Evolutionary conservation across 2,329 filamentous ascomycete species (phyloP).

Genomic region (Fusarium scirpi): DNA sequence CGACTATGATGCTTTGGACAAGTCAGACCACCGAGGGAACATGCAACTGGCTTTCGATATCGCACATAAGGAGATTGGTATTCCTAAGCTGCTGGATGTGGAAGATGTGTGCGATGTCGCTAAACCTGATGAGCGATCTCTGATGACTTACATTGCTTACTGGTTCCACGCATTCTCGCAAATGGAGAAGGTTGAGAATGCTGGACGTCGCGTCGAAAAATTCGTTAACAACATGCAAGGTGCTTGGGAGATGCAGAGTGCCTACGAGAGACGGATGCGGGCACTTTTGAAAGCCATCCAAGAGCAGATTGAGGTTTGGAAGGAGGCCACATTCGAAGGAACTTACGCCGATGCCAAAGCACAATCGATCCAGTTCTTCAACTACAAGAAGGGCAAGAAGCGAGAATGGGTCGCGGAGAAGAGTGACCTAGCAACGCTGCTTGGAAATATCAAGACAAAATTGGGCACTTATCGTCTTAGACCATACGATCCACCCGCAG

Average conservation of each 20-base stretch:
- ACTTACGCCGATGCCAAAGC: slow-evolving; percentile 93
- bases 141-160: slow-evolving; percentile 99
- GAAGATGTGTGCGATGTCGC: slow-evolving; percentile 98
- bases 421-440: slow-evolving; percentile 89
- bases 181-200: slow-evolving; percentile 98
- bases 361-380: slow-evolving; percentile 82
- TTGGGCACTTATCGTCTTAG: slow-evolving; percentile 92
- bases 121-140: slow-evolving; percentile 92
- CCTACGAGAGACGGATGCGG: slow-evolving; percentile 91
- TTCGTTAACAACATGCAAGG: slow-evolving; percentile 99
- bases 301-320: slow-evolving; percentile 81
- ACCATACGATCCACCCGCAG: slow-evolving; percentile 88
- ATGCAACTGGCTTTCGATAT: slow-evolving; percentile 99
- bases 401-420: slow-evolving; percentile 98
- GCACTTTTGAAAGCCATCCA: slow-evolving; percentile 81
- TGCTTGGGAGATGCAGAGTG: slow-evolving; percentile 99
- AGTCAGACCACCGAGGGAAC: slow-evolving; percentile 92
- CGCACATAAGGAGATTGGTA: slow-evolving; percentile 94
- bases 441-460: slow-evolving; percentile 99
- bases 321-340: slow-evolving; percentile 84
- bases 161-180: slow-evolving; percentile 99
- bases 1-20: slow-evolving; percentile 95
- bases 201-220: slow-evolving; percentile 94
- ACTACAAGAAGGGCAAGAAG: slow-evolving; percentile 93
- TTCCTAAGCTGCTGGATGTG: slow-evolving; percentile 93